A percentile compares a stretch with the other conserved stretches of the same genome.
Evolutionary conservation across 2,329 filamentous ascomycete species (phyloP).

Genomic region (Trematosphaeria pertusa): DNA sequence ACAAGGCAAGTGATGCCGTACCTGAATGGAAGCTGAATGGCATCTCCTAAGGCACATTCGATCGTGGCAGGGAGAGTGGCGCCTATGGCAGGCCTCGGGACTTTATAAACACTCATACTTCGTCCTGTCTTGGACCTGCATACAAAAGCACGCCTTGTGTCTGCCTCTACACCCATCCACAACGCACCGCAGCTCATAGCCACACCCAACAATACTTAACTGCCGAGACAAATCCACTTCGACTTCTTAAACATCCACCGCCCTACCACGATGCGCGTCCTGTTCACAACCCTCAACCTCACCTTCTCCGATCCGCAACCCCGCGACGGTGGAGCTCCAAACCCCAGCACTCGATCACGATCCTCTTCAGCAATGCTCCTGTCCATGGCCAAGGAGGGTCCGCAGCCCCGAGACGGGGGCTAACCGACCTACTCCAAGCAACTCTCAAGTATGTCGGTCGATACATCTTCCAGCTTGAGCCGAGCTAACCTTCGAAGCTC

Average conservation of each 20-base stretch:
- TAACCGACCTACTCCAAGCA: conserved; percentile 19
- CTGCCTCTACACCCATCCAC: conserved; percentile 20
- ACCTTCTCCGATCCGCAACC: conserved; percentile 32
- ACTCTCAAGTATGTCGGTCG: conserved; percentile 16
- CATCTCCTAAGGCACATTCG: conserved; percentile 26
- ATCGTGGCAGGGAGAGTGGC: conserved; percentile 27
- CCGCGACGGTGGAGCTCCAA: conserved; percentile 42
- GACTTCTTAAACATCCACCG: conserved; percentile 11
- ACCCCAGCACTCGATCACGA: conserved; percentile 23
- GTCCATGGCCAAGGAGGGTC: conserved; percentile 18
- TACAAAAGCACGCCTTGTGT: conserved; percentile 13
- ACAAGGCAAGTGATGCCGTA: conserved; percentile 40
- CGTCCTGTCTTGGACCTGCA: too few species aligned
- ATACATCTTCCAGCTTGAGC: background rate
- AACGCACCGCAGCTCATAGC: conserved; percentile 19
- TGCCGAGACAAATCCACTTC: conserved; percentile 10
- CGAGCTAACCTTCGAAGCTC: conserved; percentile 9
- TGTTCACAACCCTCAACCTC: conserved; percentile 15
- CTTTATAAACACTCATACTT: too few species aligned
- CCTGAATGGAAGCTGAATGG: conserved; percentile 21
- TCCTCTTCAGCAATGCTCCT: conserved; percentile 25
- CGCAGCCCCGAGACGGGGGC: conserved; percentile 41
- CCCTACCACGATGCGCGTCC: conserved; percentile 25
- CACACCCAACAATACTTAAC: conserved; percentile 13
- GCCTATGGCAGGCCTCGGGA: conserved; percentile 36